phyloP scores from a whole-genome alignment of 306 rosid species.

The Rosa chinensis region DNA sequence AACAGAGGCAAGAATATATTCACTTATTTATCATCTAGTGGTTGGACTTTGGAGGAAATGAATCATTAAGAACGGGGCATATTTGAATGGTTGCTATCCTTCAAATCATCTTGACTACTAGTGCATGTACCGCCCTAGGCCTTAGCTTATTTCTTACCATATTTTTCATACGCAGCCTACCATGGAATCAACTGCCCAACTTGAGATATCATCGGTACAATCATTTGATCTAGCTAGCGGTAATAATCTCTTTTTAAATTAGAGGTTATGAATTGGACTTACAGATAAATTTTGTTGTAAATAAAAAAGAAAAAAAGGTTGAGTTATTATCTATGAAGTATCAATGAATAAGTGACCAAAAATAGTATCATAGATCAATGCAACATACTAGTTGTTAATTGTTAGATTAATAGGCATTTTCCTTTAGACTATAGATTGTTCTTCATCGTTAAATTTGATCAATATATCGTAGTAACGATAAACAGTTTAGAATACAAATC shows the following conservation, averaged over 20 bases:
- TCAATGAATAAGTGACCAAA: no score
- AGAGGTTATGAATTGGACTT: neutral
- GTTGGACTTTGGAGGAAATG: neutral
- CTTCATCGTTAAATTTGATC: no score
- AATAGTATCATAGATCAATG: no score
- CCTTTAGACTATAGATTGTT: no score
- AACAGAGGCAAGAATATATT: neutral
- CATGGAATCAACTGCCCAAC: slow-evolving; percentile 7
- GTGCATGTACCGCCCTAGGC: neutral
- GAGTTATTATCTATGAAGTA: no score
- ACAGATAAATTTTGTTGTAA: neutral
- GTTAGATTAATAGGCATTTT: no score
- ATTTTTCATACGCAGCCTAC: slow-evolving; percentile 6
- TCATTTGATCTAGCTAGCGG: neutral
- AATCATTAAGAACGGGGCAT: neutral
- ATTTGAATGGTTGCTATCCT: slow-evolving; percentile 7
- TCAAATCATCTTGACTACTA: neutral
- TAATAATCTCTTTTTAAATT: no score
- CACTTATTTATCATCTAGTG: slow-evolving; percentile 6
- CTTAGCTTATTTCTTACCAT: neutral
- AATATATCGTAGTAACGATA: no score
- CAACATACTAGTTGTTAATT: no score
- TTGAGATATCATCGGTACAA: neutral
- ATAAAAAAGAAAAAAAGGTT: no score
- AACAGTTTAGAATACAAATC: neutral